phyloP scores from a whole-genome alignment of 768 basidiomycete genomes.

The Nidularia pulvinata region DNA sequence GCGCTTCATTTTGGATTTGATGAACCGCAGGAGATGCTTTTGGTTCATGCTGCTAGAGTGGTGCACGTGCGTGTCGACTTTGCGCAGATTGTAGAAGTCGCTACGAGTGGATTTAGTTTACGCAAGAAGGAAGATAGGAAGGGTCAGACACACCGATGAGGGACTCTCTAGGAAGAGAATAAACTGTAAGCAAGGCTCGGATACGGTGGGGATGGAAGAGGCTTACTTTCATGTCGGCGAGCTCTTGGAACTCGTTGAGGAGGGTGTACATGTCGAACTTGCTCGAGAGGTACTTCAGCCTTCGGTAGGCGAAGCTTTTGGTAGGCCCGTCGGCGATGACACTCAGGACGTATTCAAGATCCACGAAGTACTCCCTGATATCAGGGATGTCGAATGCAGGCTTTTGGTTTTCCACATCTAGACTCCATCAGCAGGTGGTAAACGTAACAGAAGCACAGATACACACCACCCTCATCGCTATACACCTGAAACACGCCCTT shows the following conservation, averaged over 20 bases:
- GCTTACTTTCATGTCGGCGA: constrained; percentile 94
- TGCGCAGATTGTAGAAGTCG: constrained; percentile 98
- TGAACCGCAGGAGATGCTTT: constrained; percentile 97
- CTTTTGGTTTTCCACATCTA: constrained; percentile 26
- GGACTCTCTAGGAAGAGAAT: constrained; percentile 52
- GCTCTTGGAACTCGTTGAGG: constrained; percentile 91
- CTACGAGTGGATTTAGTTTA: constrained; percentile 31
- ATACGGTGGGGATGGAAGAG: not conserved
- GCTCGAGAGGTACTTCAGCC: constrained; percentile 88
- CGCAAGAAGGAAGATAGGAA: not conserved
- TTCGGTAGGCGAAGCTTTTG: constrained; percentile 92
- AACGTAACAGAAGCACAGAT: not conserved
- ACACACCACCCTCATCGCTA: constrained; percentile 32
- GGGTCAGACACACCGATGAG: constrained; percentile 63
- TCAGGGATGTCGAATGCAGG: constrained; percentile 81
- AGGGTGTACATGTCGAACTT: constrained; percentile 95
- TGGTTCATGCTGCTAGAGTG: constrained; percentile 99
- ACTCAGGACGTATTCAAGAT: constrained; percentile 87
- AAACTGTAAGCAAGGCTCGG: not conserved
- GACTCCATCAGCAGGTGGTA: not conserved
- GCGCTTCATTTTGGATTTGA: constrained; percentile 98
- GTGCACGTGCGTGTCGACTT: constrained; percentile 99
- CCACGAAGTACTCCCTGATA: constrained; percentile 94
- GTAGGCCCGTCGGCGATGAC: constrained; percentile 96
- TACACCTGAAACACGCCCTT: constrained; percentile 94